A percentile compares a stretch with the other conserved stretches of the same genome.
phyloP scores from a whole-genome alignment of 1,284 basidiomycete species.

The Puccinia polysora region DNA sequence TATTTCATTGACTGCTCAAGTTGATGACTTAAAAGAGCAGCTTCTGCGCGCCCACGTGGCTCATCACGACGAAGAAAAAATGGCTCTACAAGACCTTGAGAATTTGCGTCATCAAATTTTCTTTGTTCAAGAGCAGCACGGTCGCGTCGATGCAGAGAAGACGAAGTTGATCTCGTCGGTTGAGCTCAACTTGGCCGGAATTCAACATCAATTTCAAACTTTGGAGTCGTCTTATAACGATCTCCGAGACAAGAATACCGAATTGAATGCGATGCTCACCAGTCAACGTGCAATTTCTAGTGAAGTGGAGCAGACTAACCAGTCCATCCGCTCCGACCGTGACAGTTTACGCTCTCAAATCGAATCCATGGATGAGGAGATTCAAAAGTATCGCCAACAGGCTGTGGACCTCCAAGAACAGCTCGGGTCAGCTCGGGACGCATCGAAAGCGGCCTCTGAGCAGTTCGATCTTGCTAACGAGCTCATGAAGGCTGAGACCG shows the following conservation, averaged over 20 bases:
- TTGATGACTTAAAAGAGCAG: slow-evolving; percentile 13
- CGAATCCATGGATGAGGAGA: neutral
- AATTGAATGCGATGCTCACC: neutral
- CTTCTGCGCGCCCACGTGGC: slow-evolving; percentile 3
- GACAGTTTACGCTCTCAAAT: too few relatives aligned
- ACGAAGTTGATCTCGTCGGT: neutral
- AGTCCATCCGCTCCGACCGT: too few relatives aligned
- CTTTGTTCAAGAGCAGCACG: neutral
- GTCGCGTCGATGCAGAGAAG: neutral
- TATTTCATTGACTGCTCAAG: slow-evolving; percentile 1
- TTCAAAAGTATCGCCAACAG: too few relatives aligned
- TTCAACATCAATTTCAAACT: slow-evolving; percentile 18
- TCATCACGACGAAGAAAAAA: slow-evolving; percentile 14
- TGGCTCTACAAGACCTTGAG: neutral
- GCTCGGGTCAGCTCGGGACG: too few relatives aligned
- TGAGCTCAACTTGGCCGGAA: neutral
- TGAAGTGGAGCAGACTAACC: too few relatives aligned
- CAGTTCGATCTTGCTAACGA: neutral
- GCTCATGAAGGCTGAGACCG: neutral
- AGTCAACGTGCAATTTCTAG: too few relatives aligned
- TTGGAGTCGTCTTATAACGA: neutral
- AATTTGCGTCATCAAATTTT: neutral
- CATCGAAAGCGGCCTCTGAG: too few relatives aligned
- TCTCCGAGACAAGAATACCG: neutral
- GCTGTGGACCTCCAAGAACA: too few relatives aligned